These are phyloP conservation scores for Stemphylium vesicarium DNA, from an alignment of 2,329 filamentous ascomycete genomes.

Conservation along the genomic window DNA sequence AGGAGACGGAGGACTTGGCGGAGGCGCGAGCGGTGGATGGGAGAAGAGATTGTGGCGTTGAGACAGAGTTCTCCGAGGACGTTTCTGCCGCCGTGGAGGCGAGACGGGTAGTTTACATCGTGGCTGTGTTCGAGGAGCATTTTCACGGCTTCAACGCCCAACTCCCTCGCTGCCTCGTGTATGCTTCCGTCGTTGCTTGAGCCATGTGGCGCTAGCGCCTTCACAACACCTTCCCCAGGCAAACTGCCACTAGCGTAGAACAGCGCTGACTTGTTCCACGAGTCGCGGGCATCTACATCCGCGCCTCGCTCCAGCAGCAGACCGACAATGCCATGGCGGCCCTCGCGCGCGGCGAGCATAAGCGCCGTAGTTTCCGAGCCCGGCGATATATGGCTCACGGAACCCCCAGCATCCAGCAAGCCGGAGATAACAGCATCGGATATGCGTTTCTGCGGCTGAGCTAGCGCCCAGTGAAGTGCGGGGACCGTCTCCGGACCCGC, in stretches of 20 bases:
- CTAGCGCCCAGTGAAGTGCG: slow-evolving; percentile 66
- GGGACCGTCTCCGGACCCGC: slow-evolving; percentile 63
- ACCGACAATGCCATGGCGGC: slow-evolving; percentile 64
- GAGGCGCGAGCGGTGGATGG: slow-evolving; percentile 33
- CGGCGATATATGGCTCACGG: slow-evolving; percentile 63
- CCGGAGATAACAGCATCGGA: slow-evolving; percentile 64
- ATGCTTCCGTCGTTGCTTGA: slow-evolving; percentile 69
- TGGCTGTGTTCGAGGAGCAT: slow-evolving; percentile 66
- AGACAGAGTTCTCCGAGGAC: slow-evolving; percentile 69
- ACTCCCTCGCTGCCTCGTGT: slow-evolving; percentile 67
- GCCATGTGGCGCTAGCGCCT: slow-evolving; percentile 62
- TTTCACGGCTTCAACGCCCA: slow-evolving; percentile 64
- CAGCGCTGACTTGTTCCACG: slow-evolving; percentile 64
- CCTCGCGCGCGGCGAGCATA: slow-evolving; percentile 64
- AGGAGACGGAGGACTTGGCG: slow-evolving; percentile 61
- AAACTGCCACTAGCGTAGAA: slow-evolving; percentile 64
- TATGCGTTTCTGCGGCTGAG: slow-evolving; percentile 68
- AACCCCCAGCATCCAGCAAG: slow-evolving; percentile 63
- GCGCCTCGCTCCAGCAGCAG: slow-evolving; percentile 64
- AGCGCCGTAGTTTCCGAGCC: slow-evolving; percentile 63
- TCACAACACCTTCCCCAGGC: slow-evolving; percentile 35
- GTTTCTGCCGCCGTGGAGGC: slow-evolving; percentile 66
- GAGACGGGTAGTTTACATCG: slow-evolving; percentile 69
- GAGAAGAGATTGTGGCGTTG: slow-evolving; percentile 57
- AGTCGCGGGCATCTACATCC: slow-evolving; percentile 65